Conservation (phyloP, 257 asterid genomes). For the Forsythia viridissima region DNA sequence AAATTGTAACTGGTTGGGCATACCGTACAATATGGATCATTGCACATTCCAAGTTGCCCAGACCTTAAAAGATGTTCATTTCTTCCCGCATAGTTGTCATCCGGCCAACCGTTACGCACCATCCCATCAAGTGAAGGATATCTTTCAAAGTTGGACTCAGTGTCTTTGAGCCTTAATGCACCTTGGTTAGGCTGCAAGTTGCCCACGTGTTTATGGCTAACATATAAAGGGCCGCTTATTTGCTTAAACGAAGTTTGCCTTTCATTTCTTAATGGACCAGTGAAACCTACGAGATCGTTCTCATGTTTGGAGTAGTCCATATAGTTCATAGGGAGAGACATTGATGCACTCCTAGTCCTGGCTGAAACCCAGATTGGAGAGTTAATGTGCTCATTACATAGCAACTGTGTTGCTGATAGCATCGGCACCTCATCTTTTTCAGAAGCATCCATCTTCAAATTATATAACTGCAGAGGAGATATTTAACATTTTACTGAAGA, state of each 20-base stretch:
- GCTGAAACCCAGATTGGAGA: slow-evolving; percentile 37
- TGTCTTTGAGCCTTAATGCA: slow-evolving; percentile 33
- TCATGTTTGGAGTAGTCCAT: slow-evolving; percentile 43
- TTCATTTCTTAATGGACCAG: slow-evolving; percentile 72
- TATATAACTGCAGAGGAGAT: neutral
- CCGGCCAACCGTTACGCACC: slow-evolving; percentile 44
- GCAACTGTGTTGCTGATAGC: slow-evolving; percentile 51
- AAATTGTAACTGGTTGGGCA: slow-evolving; percentile 70
- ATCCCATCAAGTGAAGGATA: slow-evolving; percentile 45
- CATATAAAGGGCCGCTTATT: slow-evolving; percentile 65
- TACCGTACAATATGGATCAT: slow-evolving; percentile 90
- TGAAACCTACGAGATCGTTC: slow-evolving; percentile 49
- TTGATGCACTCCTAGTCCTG: slow-evolving; percentile 75
- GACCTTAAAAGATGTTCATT: slow-evolving; percentile 83
- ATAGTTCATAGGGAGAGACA: slow-evolving; percentile 55
- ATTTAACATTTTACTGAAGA: neutral
- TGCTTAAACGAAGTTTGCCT: slow-evolving; percentile 46
- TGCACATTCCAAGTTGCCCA: slow-evolving; percentile 94
- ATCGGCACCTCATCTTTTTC: slow-evolving; percentile 76
- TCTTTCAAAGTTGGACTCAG: slow-evolving; percentile 44
- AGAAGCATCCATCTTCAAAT: slow-evolving; percentile 51
- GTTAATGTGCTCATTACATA: slow-evolving; percentile 39
- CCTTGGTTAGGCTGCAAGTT: slow-evolving; percentile 43
- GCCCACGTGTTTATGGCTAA: slow-evolving; percentile 41
- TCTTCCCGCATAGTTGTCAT: slow-evolving; percentile 41